Percentiles rank a stretch among this genome's conserved stretches.
Conservation (phyloP, 306 rosid genomes). For the Carpinus viminea region DNA sequence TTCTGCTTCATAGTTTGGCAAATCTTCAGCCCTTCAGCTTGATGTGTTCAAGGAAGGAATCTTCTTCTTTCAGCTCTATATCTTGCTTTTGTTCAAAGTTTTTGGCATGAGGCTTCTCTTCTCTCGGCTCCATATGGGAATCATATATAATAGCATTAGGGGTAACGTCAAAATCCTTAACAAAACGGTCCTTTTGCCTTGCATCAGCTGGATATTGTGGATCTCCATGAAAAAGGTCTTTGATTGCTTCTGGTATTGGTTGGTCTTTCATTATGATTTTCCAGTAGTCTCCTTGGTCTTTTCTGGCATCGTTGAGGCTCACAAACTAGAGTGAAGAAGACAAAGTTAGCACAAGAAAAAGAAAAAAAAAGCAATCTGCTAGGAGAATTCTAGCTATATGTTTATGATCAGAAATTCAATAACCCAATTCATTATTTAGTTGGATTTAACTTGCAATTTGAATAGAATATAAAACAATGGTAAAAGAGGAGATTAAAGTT, state of each 20-base stretch:
- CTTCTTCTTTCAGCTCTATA: slow-evolving; percentile 1
- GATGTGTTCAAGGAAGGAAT: background rate
- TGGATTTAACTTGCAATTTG: background rate
- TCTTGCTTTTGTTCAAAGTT: slow-evolving; percentile 17
- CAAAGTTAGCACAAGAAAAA: background rate
- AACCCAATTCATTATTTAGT: too few species aligned
- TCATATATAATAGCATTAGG: slow-evolving; percentile 55
- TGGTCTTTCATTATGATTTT: slow-evolving; percentile 55
- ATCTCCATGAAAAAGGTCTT: slow-evolving; percentile 40
- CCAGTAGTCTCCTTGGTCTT: slow-evolving; percentile 62
- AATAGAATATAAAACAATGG: too few species aligned
- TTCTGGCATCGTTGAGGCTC: slow-evolving; percentile 45
- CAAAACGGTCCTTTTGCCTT: slow-evolving; percentile 30
- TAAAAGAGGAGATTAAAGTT: background rate
- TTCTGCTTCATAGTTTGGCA: slow-evolving; percentile 1
- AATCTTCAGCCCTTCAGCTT: slow-evolving; percentile 12
- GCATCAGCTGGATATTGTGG: slow-evolving; percentile 23
- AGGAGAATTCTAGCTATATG: background rate
- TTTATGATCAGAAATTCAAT: too few species aligned
- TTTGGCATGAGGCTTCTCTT: slow-evolving; percentile 12
- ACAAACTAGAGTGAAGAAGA: slow-evolving; percentile 35
- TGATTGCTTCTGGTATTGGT: slow-evolving; percentile 66
- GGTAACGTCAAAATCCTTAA: slow-evolving; percentile 44
- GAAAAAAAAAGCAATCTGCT: background rate
- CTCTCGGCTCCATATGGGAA: slow-evolving; percentile 29